These are phyloP conservation scores for Coccomyxa sp. DNA, from an alignment of 139 green algal species.

Conservation along the genomic window DNA sequence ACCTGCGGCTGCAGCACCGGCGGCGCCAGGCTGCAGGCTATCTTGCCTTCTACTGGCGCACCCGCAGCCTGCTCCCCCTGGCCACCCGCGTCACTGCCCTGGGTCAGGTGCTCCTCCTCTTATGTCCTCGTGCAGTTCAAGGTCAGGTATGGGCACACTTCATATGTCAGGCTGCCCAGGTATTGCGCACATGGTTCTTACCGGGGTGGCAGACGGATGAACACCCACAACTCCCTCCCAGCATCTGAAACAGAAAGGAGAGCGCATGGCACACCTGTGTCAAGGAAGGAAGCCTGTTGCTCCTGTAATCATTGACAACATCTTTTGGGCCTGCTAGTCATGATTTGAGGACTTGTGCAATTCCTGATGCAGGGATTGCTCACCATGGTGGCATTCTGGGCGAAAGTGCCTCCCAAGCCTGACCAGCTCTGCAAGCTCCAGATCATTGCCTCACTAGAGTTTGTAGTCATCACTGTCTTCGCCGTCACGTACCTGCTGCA, in stretches of 20 bases:
- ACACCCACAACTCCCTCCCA: no score
- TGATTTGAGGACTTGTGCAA: not conserved
- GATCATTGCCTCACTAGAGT: not conserved
- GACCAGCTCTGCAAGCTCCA: not conserved
- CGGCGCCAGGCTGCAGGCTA: conserved; percentile 6
- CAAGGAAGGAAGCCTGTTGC: no score
- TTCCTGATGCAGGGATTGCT: not conserved
- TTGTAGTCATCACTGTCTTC: not conserved
- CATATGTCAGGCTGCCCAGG: not conserved
- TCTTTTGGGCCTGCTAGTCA: no score
- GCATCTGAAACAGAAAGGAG: no score
- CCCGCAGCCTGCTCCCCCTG: not conserved
- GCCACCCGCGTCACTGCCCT: not conserved
- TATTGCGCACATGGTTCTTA: no score
- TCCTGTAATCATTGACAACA: no score
- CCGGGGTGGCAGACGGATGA: no score
- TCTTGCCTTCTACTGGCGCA: conserved; percentile 10
- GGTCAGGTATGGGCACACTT: not conserved
- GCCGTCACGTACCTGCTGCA: not conserved
- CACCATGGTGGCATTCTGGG: conserved; percentile 2
- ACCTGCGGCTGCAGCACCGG: conserved; percentile 1
- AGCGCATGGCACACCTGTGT: not conserved
- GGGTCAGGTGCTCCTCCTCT: not conserved
- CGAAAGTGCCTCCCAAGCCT: not conserved
- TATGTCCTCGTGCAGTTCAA: no score